These are phyloP conservation scores for Linum trigynum DNA, from an alignment of 345 rosid genomes.

Conservation along the genomic window DNA sequence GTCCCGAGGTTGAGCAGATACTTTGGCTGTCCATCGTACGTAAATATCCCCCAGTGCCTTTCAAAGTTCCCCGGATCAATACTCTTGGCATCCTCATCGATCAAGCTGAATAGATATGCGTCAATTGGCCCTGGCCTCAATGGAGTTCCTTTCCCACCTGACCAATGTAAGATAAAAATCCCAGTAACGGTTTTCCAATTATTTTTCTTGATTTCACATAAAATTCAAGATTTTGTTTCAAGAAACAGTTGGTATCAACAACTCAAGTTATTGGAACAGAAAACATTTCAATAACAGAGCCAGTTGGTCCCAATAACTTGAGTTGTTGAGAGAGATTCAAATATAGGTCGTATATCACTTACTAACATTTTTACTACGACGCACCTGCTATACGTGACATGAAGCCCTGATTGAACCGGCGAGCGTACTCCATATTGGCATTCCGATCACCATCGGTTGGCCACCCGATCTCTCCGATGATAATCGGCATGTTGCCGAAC, in stretches of 20 bases:
- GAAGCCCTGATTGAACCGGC: conserved; percentile 82
- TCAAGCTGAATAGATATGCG: conserved; percentile 62
- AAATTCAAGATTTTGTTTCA: no score
- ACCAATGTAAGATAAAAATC: neutral
- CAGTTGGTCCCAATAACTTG: no score
- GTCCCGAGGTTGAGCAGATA: conserved; percentile 65
- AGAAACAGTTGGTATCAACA: no score
- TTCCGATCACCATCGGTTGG: conserved; percentile 83
- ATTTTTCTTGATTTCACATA: no score
- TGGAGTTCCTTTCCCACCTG: conserved; percentile 82
- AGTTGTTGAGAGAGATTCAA: no score
- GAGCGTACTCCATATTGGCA: conserved; percentile 61
- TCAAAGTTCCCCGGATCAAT: conserved; percentile 60
- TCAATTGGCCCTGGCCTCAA: conserved; percentile 65
- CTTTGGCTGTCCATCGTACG: conserved; percentile 7
- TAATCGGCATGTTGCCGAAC: conserved; percentile 57
- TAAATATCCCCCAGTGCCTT: conserved; percentile 18
- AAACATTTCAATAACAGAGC: no score
- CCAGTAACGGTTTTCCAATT: no score
- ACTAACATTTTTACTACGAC: no score
- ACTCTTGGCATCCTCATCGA: conserved; percentile 86
- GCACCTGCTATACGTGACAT: conserved; percentile 34
- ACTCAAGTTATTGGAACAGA: no score
- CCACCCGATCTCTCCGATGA: conserved; percentile 91
- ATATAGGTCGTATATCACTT: no score